These are phyloP conservation scores for Apodospora peruviana DNA, from an alignment of 495 filamentous ascomycete genomes.

Conservation along the genomic window DNA sequence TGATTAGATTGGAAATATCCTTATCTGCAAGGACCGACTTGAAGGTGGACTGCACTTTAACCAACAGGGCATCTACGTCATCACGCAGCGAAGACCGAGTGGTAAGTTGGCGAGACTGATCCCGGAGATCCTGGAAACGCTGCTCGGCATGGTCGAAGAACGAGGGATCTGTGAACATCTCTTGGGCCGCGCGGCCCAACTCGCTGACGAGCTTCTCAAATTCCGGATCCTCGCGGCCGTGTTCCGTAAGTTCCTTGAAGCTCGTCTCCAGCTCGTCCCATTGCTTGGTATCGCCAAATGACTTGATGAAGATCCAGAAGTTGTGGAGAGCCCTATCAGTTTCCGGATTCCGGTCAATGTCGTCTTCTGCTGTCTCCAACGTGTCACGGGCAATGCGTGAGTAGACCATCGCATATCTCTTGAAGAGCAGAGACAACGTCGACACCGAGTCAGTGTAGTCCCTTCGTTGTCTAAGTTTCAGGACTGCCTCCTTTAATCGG, in stretches of 20 bases:
- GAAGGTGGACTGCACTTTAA: conserved; percentile 62
- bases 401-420: conserved; percentile 73
- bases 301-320: conserved; percentile 70
- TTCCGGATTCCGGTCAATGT: conserved; percentile 65
- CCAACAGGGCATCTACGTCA: conserved; percentile 68
- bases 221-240: conserved; percentile 71
- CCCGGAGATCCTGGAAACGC: conserved; percentile 65
- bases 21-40: conserved; percentile 62
- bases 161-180: conserved; percentile 78
- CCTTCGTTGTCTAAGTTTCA: conserved; percentile 64
- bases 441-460: conserved; percentile 85
- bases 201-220: conserved; percentile 75
- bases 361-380: conserved; percentile 56
- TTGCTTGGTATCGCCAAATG: conserved; percentile 66
- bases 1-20: conserved; percentile 60
- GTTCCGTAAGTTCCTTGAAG: conserved; percentile 63
- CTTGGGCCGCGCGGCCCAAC: conserved; percentile 64
- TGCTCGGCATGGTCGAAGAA: conserved; percentile 70
- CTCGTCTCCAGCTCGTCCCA: conserved; percentile 69
- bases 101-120: conserved; percentile 58
- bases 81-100: conserved; percentile 60
- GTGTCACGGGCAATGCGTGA: conserved; percentile 63
- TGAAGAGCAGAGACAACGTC: conserved; percentile 66
- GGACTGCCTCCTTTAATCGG: conserved; percentile 70
- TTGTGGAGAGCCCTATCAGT: conserved; percentile 69